A percentile compares a stretch with the other conserved stretches of the same genome.
phyloP scores from a whole-genome alignment of 2,329 filamentous ascomycete species.

The Myotisia sp. region DNA sequence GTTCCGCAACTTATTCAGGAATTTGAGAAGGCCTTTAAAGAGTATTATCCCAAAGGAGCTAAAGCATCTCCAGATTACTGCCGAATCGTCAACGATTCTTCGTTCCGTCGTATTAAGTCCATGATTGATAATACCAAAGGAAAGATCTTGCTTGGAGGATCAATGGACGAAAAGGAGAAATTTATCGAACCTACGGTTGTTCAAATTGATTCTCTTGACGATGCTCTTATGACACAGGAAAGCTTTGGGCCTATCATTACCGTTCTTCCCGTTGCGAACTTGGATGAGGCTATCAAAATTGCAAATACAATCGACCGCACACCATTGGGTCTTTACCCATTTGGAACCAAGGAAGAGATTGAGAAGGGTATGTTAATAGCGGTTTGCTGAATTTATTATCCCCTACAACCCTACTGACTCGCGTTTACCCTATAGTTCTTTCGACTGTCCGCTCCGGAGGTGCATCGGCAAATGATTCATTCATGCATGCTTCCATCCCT shows the following conservation, averaged over 20 bases:
- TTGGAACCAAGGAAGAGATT: slow-evolving; percentile 67
- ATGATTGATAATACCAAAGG: slow-evolving; percentile 78
- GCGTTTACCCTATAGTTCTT: slow-evolving; percentile 43
- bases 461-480: slow-evolving; percentile 44
- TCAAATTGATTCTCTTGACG: slow-evolving; percentile 59
- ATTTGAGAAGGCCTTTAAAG: slow-evolving; percentile 54
- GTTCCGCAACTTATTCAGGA: slow-evolving; percentile 58
- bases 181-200: slow-evolving; percentile 92
- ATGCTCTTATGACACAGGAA: slow-evolving; percentile 68
- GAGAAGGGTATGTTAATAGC: slow-evolving; percentile 45
- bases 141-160: slow-evolving; percentile 75
- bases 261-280: slow-evolving; percentile 58
- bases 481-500: slow-evolving; percentile 55
- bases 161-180: slow-evolving; percentile 61
- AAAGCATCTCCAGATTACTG: slow-evolving; percentile 63
- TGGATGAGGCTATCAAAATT: slow-evolving; percentile 74
- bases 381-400: no score
- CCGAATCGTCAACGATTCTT: slow-evolving; percentile 63
- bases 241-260: slow-evolving; percentile 88
- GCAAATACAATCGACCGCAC: slow-evolving; percentile 72
- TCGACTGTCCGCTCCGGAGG: slow-evolving; percentile 52
- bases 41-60: slow-evolving; percentile 74
- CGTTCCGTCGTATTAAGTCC: slow-evolving; percentile 71
- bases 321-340: slow-evolving; percentile 70
- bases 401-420: slow-evolving; percentile 4